Conservation (phyloP, 108 stramenopile genomes). For the Skeletonema potamos region DNA sequence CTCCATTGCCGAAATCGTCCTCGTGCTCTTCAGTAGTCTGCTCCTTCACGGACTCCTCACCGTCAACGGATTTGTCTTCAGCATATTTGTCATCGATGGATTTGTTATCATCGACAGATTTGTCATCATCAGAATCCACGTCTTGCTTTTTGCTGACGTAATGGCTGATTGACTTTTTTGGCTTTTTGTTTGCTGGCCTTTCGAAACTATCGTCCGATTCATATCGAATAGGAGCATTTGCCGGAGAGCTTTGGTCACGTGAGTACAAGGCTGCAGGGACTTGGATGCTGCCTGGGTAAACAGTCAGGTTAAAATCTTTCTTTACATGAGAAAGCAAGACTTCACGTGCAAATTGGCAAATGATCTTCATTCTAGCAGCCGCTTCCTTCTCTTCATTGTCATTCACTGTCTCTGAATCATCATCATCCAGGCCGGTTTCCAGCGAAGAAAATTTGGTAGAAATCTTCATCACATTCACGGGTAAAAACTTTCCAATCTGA, state of each 20-base stretch:
- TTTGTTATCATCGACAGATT: conserved; percentile 10
- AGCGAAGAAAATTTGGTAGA: conserved; percentile 12
- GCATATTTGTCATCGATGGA: conserved; percentile 6
- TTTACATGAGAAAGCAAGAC: conserved; percentile 82
- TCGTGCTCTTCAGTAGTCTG: not conserved
- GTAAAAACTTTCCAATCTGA: conserved; percentile 54
- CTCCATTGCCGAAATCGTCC: not conserved
- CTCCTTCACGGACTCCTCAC: not conserved
- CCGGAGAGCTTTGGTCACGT: conserved; percentile 8
- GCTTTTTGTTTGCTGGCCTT: conserved; percentile 12
- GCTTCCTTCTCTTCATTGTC: conserved; percentile 14
- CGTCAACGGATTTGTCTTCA: conserved; percentile 11
- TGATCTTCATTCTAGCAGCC: conserved; percentile 54
- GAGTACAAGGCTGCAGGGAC: conserved; percentile 59
- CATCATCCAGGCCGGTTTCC: conserved; percentile 20
- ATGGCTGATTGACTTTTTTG: conserved; percentile 25
- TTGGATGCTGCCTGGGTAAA: conserved; percentile 71
- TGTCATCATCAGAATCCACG: conserved; percentile 12
- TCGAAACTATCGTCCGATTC: conserved; percentile 13
- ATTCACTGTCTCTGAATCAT: conserved; percentile 9
- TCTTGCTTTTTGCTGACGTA: conserved; percentile 10
- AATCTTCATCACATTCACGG: conserved; percentile 32
- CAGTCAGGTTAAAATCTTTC: conserved; percentile 77
- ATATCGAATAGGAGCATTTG: conserved; percentile 5
- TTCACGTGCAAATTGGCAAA: conserved; percentile 69